These are phyloP conservation scores for Ensete glaucum DNA, from an alignment of 176 grass and related monocot genomes.

Conservation along the genomic window DNA sequence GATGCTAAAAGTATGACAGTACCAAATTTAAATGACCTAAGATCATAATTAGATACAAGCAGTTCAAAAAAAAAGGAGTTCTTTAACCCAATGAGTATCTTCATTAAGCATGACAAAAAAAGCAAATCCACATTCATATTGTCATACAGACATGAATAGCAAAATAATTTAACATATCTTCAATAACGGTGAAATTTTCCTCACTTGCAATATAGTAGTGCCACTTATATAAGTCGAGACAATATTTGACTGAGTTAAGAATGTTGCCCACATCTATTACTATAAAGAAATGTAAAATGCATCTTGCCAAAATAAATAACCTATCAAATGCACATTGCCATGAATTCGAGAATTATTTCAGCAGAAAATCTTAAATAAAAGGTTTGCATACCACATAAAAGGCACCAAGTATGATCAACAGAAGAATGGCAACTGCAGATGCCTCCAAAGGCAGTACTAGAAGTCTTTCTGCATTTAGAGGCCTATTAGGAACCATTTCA, in stretches of 20 bases:
- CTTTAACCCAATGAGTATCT: too few relatives aligned
- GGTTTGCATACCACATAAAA: slow-evolving; percentile 82
- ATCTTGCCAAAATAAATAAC: background rate
- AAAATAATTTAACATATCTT: too few relatives aligned
- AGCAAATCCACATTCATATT: background rate
- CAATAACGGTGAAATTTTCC: too few relatives aligned
- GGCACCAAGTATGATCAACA: slow-evolving; percentile 74
- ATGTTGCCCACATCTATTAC: background rate
- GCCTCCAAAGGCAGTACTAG: slow-evolving; percentile 74
- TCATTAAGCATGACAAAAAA: background rate
- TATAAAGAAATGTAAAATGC: background rate
- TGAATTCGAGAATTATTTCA: background rate
- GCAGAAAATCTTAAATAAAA: slow-evolving; percentile 4
- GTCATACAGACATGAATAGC: too few relatives aligned
- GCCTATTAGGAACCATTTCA: slow-evolving; percentile 45
- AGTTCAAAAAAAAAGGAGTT: too few relatives aligned
- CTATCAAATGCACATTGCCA: background rate
- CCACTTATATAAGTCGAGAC: too few relatives aligned
- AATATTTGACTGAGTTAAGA: background rate
- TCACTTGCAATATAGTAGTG: too few relatives aligned
- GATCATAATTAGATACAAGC: too few relatives aligned
- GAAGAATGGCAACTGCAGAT: slow-evolving; percentile 63
- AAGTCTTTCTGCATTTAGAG: slow-evolving; percentile 62
- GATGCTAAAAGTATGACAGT: too few relatives aligned
- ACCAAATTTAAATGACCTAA: too few relatives aligned